Base-by-base conservation (phyloP, 768 basidiomycete species). In the Tylopilus vinaceipallidus region DNA sequence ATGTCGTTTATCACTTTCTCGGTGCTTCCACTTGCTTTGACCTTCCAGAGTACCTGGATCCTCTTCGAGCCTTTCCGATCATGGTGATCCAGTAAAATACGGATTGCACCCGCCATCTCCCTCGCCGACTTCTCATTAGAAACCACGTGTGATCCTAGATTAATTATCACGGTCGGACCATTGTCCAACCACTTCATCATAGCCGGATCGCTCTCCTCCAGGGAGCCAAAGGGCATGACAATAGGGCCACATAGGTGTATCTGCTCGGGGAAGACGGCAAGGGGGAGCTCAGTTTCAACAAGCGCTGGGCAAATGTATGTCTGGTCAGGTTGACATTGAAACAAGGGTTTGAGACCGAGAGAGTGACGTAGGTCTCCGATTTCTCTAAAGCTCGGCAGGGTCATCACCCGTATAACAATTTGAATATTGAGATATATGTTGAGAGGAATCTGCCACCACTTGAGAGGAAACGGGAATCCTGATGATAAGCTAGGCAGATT, bases 21-120 rank as follows among this genome's bases (percentile, higher is more conserved):
- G 3, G 54, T 12, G 3, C 41, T 19, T 0, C 38, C 42, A 2
- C n/a, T 17, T 16, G 16, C 29, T 34, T 30, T 50, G 29, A 22
- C 41, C 10, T 53, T 58, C 86, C 82, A 53, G 38, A 57, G 50
- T 2, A 58, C 41, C 17, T 57, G 55, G 3, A 53, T 29, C 2
- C 17, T 57, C 10, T 20, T 13, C 6, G 13, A n/a, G 3, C 26
- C 36, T 12, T 22, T n/a, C 8, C 5, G 19, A 17, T 53, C 36
- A 19, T 46, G 44, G 9, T 45, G 19, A 22, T 46, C 45, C 26
- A 58, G 17, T 14, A 58, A 13, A 12, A 53, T 41, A 16, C 47
- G 44, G 17, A 58, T 44, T 22, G 51, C 56, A 16, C 45, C 11
- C 6, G 26, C 36, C 26, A 58, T 37, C 22, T 49, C 50, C 14